phyloP scores from a whole-genome alignment of 1,284 basidiomycete genomes.

The Leccinum insigne region DNA sequence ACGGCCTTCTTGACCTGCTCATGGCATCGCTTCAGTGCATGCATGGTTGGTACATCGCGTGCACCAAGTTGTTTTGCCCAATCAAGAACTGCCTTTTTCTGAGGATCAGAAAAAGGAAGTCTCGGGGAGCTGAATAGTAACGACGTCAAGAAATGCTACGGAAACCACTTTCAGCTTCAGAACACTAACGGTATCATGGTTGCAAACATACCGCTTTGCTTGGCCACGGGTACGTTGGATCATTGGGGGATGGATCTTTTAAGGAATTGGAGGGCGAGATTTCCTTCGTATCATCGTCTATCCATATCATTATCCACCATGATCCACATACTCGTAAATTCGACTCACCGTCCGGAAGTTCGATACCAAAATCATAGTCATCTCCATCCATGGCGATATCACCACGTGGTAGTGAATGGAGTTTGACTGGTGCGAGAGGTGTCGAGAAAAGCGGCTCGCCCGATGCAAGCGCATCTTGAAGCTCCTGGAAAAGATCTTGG shows the following conservation, averaged over 20 bases:
- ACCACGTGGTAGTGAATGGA: neutral
- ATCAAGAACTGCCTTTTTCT: slow-evolving; percentile 7
- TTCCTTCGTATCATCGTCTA: neutral
- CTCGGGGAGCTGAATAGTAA: slow-evolving; percentile 5
- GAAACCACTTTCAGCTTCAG: neutral
- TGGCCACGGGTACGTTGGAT: slow-evolving; percentile 3
- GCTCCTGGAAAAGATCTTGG: neutral
- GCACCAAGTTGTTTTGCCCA: slow-evolving; percentile 11
- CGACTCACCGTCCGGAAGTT: neutral
- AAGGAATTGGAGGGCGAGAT: neutral
- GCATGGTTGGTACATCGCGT: neutral
- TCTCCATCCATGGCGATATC: neutral
- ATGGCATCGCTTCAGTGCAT: neutral
- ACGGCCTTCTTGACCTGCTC: neutral
- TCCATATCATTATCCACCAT: neutral
- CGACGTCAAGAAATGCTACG: neutral
- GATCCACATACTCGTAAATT: neutral
- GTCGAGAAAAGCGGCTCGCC: neutral
- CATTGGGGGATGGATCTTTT: neutral
- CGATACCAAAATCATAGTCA: neutral
- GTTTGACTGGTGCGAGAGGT: neutral
- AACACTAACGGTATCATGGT: neutral
- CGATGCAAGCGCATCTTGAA: neutral
- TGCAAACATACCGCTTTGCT: neutral
- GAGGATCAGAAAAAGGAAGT: slow-evolving; percentile 4